Evolutionary conservation across 2,329 filamentous ascomycete genomes (phyloP), one percentile per base, ranked within the genome.

Genomic region (Beauveria bassiana): DNA sequence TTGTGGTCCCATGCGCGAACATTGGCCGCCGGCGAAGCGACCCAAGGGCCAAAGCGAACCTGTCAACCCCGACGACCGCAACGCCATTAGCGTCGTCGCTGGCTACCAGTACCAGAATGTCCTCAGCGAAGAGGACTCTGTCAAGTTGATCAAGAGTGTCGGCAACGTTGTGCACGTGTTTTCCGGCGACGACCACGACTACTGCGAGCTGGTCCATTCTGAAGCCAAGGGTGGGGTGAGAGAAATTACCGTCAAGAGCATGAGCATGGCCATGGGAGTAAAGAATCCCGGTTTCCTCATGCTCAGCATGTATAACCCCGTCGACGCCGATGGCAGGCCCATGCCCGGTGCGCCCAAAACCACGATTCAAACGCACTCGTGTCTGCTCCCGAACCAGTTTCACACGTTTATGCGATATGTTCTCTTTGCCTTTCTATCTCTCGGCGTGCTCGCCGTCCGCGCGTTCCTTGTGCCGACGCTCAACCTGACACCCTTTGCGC

Each of bases 21-120:
- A 85, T 65, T 93, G 86, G 78, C 91, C 91, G 2, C 91, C 90
- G 0, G 79, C 85, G 0, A 82, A 81, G 61, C 84, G 82, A 1
- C 79, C 83, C 1, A 81, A 83, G 59, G 85, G 85, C 7, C 81
- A 88, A 67, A 77, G 72, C 0, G 74, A 68, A 0, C 80, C 81
- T 0, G 76, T 84, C 1, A 72, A 74, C 61, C 85, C 77, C 3
- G 90, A 96, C 68, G 80, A 90, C 52, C 82, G 85, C 61, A 96
- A 95, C 66, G 86, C 93, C 26, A 90, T 99, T 63, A 82, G 82
- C 2, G 86, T 99, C 18, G 78, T 84, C 10, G 81, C 80, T 18
- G 95, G 95, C 16, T 97, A 97, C 70, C 95, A 99, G 72, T 99
- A 99, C 70, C 93, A 98, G 72, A 99, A 97, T 68, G 93, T 97